Percentiles rank a stretch among this genome's conserved stretches.
These are phyloP conservation scores for Bondarzewia mesenterica DNA, from an alignment of 1,284 basidiomycete species.

Conservation along the genomic window DNA sequence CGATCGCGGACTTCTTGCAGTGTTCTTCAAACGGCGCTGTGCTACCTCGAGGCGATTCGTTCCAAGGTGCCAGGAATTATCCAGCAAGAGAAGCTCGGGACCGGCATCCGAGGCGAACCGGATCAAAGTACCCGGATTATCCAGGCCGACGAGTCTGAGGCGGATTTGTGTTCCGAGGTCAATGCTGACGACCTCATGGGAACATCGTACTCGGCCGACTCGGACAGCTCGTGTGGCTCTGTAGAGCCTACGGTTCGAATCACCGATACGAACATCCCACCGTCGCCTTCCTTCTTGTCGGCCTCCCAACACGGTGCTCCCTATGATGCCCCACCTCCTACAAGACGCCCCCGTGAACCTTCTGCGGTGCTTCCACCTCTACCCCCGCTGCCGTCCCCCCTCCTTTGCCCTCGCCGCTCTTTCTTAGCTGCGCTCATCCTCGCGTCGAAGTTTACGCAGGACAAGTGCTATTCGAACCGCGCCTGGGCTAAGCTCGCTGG, in stretches of 20 bases:
- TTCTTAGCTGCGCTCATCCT: conserved; percentile 85
- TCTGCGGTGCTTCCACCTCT: conserved; percentile 22
- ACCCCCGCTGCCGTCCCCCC: conserved; percentile 60
- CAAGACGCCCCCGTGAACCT: conserved; percentile 6
- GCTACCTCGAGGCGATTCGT: conserved; percentile 70
- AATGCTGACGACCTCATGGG: conserved; percentile 17
- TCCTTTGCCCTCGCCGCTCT: conserved; percentile 80
- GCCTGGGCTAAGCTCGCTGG: conserved; percentile 88
- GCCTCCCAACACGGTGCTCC: not conserved
- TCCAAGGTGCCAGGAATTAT: conserved; percentile 54
- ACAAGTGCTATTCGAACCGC: conserved; percentile 86
- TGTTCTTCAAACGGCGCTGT: conserved; percentile 70
- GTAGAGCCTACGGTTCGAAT: conserved; percentile 30
- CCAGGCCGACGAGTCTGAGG: conserved; percentile 32
- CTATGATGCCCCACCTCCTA: not conserved
- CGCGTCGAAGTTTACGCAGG: conserved; percentile 89
- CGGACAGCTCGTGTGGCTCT: conserved; percentile 3
- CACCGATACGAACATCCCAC: conserved; percentile 14
- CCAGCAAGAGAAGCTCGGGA: conserved; percentile 36
- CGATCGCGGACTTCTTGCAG: conserved; percentile 69
- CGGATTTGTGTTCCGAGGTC: not conserved
- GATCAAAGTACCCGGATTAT: conserved; percentile 39
- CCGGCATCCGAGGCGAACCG: conserved; percentile 29
- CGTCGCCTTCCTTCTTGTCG: conserved; percentile 4
- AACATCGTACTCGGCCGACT: not conserved